Evolutionary conservation across 1,139 yeast genomes (phyloP).

Genomic region (Arxiozyma slooffiae): DNA sequence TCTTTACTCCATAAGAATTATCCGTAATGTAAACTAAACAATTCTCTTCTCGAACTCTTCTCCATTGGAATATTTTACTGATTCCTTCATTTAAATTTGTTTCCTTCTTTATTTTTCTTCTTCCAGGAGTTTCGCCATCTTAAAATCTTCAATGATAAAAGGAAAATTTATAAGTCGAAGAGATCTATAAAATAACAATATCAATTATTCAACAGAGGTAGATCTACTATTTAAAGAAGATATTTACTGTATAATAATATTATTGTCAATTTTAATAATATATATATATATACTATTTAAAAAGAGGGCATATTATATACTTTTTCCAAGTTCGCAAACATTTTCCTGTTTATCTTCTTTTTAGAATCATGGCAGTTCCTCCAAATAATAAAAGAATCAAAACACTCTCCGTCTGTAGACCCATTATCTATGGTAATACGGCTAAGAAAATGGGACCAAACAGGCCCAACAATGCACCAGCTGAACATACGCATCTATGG

Average conservation of each 20-base stretch:
- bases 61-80: too few species aligned
- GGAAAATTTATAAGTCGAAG: too few species aligned
- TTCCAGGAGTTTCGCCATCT: neutral
- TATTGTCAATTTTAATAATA: neutral
- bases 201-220: neutral
- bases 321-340: too few species aligned
- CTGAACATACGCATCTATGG: constrained; percentile 94
- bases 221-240: neutral
- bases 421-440: constrained; percentile 78
- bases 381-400: constrained; percentile 31
- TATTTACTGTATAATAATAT: too few species aligned
- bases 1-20: neutral
- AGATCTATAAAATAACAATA: neutral
- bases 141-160: neutral
- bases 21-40: too few species aligned
- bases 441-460: constrained; percentile 63
- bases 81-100: too few species aligned
- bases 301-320: neutral
- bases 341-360: neutral
- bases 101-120: neutral
- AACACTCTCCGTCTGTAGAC: constrained; percentile 73
- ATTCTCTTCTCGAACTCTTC: neutral
- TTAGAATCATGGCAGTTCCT: constrained; percentile 16
- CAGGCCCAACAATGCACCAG: constrained; percentile 62
- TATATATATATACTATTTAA: too few species aligned